Conservation (phyloP, 306 rosid species). For the Citrullus colocynthis region DNA sequence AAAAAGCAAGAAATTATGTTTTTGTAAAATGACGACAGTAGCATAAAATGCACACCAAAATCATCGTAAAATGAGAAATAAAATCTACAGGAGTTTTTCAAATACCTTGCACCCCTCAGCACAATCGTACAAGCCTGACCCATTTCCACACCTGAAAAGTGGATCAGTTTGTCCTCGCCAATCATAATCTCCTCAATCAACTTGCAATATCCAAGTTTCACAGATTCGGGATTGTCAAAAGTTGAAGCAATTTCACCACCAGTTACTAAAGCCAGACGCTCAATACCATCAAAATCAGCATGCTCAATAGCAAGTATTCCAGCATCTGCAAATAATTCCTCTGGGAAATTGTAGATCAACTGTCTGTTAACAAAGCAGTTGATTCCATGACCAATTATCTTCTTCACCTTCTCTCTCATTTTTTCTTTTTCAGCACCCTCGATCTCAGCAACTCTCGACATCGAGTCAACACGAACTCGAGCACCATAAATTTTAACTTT, state of each 20-base stretch:
- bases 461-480: constrained; percentile 89
- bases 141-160: constrained; percentile 89
- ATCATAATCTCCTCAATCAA: constrained; percentile 95
- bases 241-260: constrained; percentile 97
- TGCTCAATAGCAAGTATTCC: constrained; percentile 97
- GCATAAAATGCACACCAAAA: not conserved
- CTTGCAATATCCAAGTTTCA: constrained; percentile 81
- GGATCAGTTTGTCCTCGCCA: constrained; percentile 90
- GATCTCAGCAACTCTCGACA: constrained; percentile 88
- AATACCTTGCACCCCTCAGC: constrained; percentile 87
- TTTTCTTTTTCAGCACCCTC: constrained; percentile 93
- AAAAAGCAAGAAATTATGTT: too few species aligned
- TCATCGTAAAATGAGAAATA: not conserved
- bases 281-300: constrained; percentile 98
- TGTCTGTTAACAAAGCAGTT: constrained; percentile 91
- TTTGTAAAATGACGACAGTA: not conserved
- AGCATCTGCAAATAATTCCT: constrained; percentile 93
- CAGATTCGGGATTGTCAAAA: constrained; percentile 93
- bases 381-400: constrained; percentile 83
- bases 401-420: constrained; percentile 92
- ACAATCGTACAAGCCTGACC: constrained; percentile 95
- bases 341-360: constrained; percentile 91
- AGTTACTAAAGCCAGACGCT: constrained; percentile 79
- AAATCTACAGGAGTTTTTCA: not conserved
- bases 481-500: constrained; percentile 96